These are phyloP conservation scores for Silene latifolia DNA, from an alignment of 148 eudicot genomes.

Conservation along the genomic window DNA sequence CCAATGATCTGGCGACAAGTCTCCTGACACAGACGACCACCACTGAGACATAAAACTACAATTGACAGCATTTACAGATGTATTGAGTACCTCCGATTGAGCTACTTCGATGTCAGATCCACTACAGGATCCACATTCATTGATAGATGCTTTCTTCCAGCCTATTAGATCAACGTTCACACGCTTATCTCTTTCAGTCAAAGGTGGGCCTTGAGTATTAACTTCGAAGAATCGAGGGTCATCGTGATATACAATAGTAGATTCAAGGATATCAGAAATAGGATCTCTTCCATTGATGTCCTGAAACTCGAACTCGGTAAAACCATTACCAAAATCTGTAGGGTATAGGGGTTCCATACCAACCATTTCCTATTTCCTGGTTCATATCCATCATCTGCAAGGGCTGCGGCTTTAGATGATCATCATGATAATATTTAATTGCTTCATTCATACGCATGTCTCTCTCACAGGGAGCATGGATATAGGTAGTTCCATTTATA, in stretches of 20 bases:
- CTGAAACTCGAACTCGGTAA: too few relatives aligned
- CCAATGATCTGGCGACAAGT: too few relatives aligned
- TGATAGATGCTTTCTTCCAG: conserved; percentile 21
- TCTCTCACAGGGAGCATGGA: conserved; percentile 29
- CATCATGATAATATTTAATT: too few relatives aligned
- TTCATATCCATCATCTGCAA: too few relatives aligned
- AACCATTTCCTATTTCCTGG: too few relatives aligned
- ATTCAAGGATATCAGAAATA: conserved; percentile 42
- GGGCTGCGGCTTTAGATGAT: too few relatives aligned
- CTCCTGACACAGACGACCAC: too few relatives aligned
- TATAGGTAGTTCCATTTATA: too few relatives aligned
- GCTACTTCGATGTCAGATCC: conserved; percentile 48
- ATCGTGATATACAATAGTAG: conserved; percentile 36
- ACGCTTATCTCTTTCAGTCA: conserved; percentile 19
- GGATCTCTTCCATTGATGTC: conserved; percentile 34
- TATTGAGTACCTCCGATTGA: conserved; percentile 36
- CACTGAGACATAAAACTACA: conserved; percentile 1
- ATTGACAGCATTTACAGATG: not conserved
- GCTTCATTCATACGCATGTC: too few relatives aligned
- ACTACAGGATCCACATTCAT: too few relatives aligned
- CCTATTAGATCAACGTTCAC: conserved; percentile 7
- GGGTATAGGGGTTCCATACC: too few relatives aligned
- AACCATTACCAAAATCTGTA: conserved; percentile 28
- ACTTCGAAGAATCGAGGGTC: conserved; percentile 27
- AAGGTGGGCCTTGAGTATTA: conserved; percentile 14